A percentile compares a stretch with the other conserved stretches of the same genome.
These are phyloP conservation scores for Lentinus tigrinus DNA, from an alignment of 768 basidiomycete species.

Conservation along the genomic window DNA sequence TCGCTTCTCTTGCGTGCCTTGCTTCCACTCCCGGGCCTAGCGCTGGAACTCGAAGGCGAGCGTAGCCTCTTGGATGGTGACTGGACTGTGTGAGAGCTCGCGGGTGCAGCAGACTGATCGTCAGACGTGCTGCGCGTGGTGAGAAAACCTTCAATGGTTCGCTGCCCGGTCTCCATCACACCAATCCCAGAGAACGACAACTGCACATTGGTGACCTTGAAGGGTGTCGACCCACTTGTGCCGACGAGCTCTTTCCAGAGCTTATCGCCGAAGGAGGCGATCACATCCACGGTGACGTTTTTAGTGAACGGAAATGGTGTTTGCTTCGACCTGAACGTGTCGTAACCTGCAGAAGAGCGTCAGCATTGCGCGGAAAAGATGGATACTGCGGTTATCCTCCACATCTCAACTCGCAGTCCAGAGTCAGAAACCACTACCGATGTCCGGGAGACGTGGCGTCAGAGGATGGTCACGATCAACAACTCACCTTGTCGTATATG, in stretches of 20 bases:
- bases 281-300: conserved; percentile 71
- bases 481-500: conserved; percentile 66
- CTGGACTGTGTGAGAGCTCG: not conserved
- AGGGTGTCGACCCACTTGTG: conserved; percentile 33
- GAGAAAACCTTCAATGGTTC: conserved; percentile 87
- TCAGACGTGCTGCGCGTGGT: conserved; percentile 30
- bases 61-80: conserved; percentile 13
- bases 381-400: not conserved
- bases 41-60: not conserved
- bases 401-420: too few species aligned
- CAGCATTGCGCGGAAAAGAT: not conserved
- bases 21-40: too few species aligned
- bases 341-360: conserved; percentile 49
- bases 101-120: not conserved
- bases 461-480: not conserved
- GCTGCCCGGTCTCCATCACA: conserved; percentile 73
- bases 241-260: conserved; percentile 89
- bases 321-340: conserved; percentile 75
- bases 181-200: conserved; percentile 81
- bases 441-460: too few species aligned
- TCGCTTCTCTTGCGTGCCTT: not conserved
- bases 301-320: conserved; percentile 81
- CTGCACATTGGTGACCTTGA: conserved; percentile 72
- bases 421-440: too few species aligned
- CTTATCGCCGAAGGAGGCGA: conserved; percentile 72